Conservation (phyloP, 1,284 basidiomycete species). For the Cutaneotrichosporon sp. region DNA sequence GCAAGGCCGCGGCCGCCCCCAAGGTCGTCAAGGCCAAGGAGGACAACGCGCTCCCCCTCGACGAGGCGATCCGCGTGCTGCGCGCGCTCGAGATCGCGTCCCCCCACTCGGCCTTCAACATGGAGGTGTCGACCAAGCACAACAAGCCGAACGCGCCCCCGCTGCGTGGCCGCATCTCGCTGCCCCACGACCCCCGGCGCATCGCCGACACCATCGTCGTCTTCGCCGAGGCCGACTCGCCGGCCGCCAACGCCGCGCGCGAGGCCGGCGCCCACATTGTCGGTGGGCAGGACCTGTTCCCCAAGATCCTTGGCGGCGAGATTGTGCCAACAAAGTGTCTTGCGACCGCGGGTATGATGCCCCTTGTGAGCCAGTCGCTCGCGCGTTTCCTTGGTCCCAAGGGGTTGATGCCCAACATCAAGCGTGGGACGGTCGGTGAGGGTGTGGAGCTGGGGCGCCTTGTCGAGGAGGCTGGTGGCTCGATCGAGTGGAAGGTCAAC, state of each 20-base stretch:
- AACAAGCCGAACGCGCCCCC: constrained; percentile 67
- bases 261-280: constrained; percentile 81
- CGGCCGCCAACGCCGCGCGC: constrained; percentile 63
- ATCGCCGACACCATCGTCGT: constrained; percentile 71
- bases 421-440: constrained; percentile 90
- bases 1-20: constrained; percentile 12
- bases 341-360: constrained; percentile 76
- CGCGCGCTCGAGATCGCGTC: constrained; percentile 71
- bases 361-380: constrained; percentile 73
- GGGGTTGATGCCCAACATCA: constrained; percentile 91
- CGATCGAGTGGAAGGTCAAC: constrained; percentile 91
- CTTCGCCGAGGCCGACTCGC: constrained; percentile 66
- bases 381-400: constrained; percentile 90
- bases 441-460: constrained; percentile 69
- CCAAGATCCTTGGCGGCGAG: constrained; percentile 56
- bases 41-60: constrained; percentile 36
- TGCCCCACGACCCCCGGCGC: constrained; percentile 73
- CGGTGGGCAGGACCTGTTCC: constrained; percentile 79
- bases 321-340: constrained; percentile 57
- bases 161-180: constrained; percentile 72
- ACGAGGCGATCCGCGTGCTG: constrained; percentile 45
- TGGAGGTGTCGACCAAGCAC: constrained; percentile 76
- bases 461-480: constrained; percentile 75
- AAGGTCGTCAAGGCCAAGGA: constrained; percentile 21
- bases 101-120: constrained; percentile 72